Conservation (phyloP, 805 yeast species). For the Wickerhamomyces queroliae region DNA sequence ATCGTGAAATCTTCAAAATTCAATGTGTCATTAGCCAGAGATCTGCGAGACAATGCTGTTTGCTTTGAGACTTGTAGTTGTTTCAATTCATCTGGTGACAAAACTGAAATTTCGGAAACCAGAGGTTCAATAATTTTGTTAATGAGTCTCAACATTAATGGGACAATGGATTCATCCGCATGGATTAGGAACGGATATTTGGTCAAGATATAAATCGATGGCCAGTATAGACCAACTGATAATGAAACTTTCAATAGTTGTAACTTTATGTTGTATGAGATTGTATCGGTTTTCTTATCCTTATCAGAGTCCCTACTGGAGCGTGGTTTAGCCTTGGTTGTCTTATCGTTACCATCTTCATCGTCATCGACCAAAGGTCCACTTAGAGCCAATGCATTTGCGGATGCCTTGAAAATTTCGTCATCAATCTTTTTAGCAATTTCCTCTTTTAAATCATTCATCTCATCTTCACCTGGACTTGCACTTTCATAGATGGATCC, state of each 20-base stretch:
- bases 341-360: conserved; percentile 34
- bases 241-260: conserved; percentile 48
- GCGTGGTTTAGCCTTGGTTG: conserved; percentile 2
- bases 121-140: conserved; percentile 46
- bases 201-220: conserved; percentile 52
- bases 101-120: conserved; percentile 22
- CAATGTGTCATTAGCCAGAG: conserved; percentile 24
- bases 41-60: conserved; percentile 14
- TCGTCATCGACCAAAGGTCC: conserved; percentile 75
- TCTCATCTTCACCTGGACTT: conserved; percentile 43
- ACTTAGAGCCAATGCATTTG: conserved; percentile 82
- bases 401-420: conserved; percentile 53
- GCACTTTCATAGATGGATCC: conserved; percentile 53
- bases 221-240: conserved; percentile 54
- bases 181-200: conserved; percentile 57
- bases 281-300: background rate
- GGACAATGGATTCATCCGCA: conserved; percentile 43
- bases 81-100: conserved; percentile 6
- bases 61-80: conserved; percentile 21
- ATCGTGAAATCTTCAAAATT: conserved; percentile 22
- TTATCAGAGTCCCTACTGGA: too few species aligned
- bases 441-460: conserved; percentile 36
- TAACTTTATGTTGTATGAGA: conserved; percentile 29
- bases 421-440: conserved; percentile 46
- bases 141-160: conserved; percentile 43